phyloP scores from a whole-genome alignment of 2,329 filamentous ascomycete species.

The Dothideomycetidae sp. region DNA sequence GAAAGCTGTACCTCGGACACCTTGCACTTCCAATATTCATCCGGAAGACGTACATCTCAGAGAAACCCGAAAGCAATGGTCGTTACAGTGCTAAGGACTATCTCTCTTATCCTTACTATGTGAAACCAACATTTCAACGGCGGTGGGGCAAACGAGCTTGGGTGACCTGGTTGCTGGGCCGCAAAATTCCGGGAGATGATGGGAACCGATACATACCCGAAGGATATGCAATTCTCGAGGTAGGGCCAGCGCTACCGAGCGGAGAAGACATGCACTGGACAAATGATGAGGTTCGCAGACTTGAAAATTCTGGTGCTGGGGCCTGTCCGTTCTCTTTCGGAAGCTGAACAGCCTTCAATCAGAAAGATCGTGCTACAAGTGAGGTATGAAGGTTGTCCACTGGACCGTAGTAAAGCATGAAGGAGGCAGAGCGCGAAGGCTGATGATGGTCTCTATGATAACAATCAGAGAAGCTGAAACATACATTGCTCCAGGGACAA shows the following conservation, averaged over 20 bases:
- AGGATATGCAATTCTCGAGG: not conserved
- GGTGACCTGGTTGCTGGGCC: not conserved
- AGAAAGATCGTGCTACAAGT: conserved; percentile 1
- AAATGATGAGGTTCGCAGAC: not conserved
- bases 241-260: not conserved
- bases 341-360: not conserved
- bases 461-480: not conserved
- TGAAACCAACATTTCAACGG: conserved; percentile 12
- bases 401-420: not conserved
- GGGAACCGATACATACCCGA: not conserved
- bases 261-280: not conserved
- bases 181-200: not conserved
- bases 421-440: not conserved
- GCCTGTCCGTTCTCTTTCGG: not conserved
- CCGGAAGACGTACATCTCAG: conserved; percentile 27
- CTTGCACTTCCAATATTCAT: conserved; percentile 44
- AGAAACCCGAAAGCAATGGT: conserved; percentile 37
- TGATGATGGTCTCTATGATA: not conserved
- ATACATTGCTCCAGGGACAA: not conserved
- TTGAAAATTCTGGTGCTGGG: not conserved
- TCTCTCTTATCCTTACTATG: conserved; percentile 51
- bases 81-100: conserved; percentile 39
- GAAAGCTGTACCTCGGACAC: conserved; percentile 44
- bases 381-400: conserved; percentile 1
- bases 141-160: too few species aligned